These are phyloP conservation scores for Malassezia vespertilionis DNA, from an alignment of 1,284 basidiomycete species.

Conservation along the genomic window DNA sequence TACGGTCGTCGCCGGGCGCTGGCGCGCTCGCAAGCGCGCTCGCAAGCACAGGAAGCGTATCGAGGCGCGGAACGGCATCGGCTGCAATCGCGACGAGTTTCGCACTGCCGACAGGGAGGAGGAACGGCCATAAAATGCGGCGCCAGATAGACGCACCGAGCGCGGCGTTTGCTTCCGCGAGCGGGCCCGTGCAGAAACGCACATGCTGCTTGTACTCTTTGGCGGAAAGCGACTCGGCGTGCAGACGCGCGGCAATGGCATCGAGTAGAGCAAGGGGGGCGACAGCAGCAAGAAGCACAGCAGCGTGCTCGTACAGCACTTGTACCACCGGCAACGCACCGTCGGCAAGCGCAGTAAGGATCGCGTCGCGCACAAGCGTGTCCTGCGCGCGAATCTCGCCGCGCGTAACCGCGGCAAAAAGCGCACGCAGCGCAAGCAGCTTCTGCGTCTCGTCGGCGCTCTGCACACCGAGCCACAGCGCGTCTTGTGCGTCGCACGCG, in stretches of 20 bases:
- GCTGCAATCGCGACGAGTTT: neutral
- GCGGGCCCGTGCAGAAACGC: conserved; percentile 5
- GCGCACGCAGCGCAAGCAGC: conserved; percentile 24
- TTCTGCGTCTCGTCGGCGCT: conserved; percentile 26
- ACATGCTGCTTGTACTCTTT: conserved; percentile 22
- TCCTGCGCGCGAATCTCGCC: conserved; percentile 20
- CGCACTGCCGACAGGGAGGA: conserved; percentile 6
- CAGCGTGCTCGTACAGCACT: conserved; percentile 23
- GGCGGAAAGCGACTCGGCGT: conserved; percentile 9
- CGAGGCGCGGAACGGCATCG: neutral
- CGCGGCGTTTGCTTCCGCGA: conserved; percentile 15
- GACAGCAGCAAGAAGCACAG: conserved; percentile 20
- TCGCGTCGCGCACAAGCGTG: conserved; percentile 29
- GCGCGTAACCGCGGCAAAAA: conserved; percentile 20
- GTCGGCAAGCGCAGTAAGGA: conserved; percentile 26
- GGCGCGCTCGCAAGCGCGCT: neutral
- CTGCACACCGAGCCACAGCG: conserved; percentile 38
- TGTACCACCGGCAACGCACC: conserved; percentile 23
- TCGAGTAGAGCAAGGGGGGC: conserved; percentile 17
- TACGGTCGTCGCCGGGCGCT: neutral
- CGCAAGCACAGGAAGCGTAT: neutral
- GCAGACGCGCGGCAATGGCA: conserved; percentile 16
- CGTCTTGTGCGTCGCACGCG: conserved; percentile 14
- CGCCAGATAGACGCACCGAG: conserved; percentile 15
- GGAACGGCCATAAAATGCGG: conserved; percentile 21